Conservation (phyloP, 2,329 filamentous ascomycete species). For the Aspergillus udagawae region DNA sequence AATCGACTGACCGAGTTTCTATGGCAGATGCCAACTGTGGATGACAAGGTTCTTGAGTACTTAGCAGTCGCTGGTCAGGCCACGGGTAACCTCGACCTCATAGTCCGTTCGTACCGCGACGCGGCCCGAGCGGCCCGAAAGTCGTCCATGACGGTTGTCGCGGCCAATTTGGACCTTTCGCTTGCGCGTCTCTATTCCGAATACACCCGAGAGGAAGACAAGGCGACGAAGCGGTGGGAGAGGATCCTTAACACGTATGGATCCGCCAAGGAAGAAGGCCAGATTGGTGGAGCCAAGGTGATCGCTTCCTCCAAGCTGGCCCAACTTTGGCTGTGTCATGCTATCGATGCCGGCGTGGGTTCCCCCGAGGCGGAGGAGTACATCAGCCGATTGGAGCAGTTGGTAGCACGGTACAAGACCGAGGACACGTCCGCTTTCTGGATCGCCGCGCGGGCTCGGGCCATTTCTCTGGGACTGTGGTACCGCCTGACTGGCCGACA, state of each 20-base stretch:
- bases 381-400: conserved; percentile 1
- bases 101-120: not conserved
- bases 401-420: not conserved
- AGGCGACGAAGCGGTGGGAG: conserved; percentile 7
- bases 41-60: not conserved
- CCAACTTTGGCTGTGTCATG: not conserved
- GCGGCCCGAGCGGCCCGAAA: conserved; percentile 3
- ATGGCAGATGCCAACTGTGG: not conserved
- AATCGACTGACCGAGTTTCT: not conserved
- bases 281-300: not conserved
- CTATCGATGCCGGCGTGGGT: conserved; percentile 3
- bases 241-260: conserved; percentile 6
- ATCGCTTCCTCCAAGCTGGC: conserved; percentile 3
- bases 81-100: conserved; percentile 2
- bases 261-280: conserved; percentile 1
- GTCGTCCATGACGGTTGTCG: conserved; percentile 1
- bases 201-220: conserved; percentile 2
- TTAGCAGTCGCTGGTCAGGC: not conserved
- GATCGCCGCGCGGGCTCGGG: not conserved
- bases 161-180: conserved; percentile 4
- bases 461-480: conserved; percentile 4
- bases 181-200: conserved; percentile 7
- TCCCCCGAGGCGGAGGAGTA: not conserved
- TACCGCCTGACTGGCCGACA: conserved; percentile 4
- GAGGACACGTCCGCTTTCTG: not conserved